Evolutionary conservation across 140 eudicot genomes (phyloP).

Genomic region (Erigeron philadelphicus): DNA sequence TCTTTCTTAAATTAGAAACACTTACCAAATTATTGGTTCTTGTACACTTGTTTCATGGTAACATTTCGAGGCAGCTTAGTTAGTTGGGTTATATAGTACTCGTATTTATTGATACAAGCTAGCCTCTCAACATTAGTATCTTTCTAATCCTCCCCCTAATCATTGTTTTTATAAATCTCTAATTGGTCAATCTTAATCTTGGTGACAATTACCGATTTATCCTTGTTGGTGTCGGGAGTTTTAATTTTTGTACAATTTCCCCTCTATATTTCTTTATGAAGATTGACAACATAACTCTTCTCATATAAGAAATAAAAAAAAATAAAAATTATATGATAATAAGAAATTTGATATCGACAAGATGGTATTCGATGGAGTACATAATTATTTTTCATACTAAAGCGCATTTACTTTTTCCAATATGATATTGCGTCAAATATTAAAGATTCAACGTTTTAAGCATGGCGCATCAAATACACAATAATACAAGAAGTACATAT

Average conservation of each 20-base stretch:
- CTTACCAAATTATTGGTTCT: neutral
- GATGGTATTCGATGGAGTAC: no score
- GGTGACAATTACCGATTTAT: constrained; percentile 16
- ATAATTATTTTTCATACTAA: no score
- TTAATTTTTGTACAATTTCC: no score
- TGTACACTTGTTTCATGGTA: neutral
- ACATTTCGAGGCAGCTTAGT: constrained; percentile 14
- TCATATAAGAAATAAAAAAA: neutral
- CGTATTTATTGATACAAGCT: constrained; percentile 17
- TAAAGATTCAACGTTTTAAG: no score
- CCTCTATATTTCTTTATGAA: neutral
- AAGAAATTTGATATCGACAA: no score
- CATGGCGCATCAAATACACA: no score
- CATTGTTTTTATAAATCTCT: constrained; percentile 21
- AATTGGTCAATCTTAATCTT: constrained; percentile 14
- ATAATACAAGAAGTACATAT: no score
- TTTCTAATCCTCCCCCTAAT: constrained; percentile 24
- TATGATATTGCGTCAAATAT: no score
- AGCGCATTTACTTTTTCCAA: no score
- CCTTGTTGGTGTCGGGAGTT: constrained; percentile 7
- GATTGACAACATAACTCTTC: neutral
- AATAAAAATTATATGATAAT: no score
- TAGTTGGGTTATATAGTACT: no score
- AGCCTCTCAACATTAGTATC: constrained; percentile 16
- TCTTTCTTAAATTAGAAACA: constrained; percentile 6